Conservation (phyloP, 148 eudicot genomes). For the Rheum nobile region DNA sequence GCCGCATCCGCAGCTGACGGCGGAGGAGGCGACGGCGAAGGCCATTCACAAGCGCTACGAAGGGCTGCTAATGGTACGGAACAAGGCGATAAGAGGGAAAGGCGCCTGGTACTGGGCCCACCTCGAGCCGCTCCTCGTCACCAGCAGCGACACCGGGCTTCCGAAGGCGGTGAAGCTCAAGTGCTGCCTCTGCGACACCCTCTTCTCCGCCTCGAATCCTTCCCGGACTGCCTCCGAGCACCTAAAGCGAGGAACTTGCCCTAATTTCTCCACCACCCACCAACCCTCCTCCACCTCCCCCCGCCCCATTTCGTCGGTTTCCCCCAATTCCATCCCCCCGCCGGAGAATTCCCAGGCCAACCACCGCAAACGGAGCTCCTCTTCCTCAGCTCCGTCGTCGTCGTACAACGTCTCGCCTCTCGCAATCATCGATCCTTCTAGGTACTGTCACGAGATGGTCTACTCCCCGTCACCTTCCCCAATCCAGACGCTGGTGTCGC, state of each 20-base stretch:
- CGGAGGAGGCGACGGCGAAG: conserved; percentile 56
- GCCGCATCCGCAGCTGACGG: conserved; percentile 6
- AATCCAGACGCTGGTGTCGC: conserved; percentile 5
- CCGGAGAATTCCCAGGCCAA: conserved; percentile 14
- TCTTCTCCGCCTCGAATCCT: conserved; percentile 86
- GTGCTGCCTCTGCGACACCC: conserved; percentile 63
- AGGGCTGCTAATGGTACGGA: conserved; percentile 64
- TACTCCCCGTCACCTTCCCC: conserved; percentile 24
- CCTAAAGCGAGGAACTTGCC: conserved; percentile 85
- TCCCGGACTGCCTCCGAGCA: conserved; percentile 94
- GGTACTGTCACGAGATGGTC: conserved; percentile 39
- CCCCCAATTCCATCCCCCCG: conserved; percentile 19
- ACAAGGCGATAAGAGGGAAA: conserved; percentile 80
- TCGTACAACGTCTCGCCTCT: conserved; percentile 34
- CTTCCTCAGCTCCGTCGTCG: conserved; percentile 11
- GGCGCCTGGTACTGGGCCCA: conserved; percentile 99
- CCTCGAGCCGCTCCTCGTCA: conserved; percentile 63
- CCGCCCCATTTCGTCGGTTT: conserved; percentile 28
- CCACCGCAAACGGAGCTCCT: conserved; percentile 48
- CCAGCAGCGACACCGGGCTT: conserved; percentile 40
- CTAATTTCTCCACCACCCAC: conserved; percentile 34
- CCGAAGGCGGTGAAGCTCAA: conserved; percentile 78
- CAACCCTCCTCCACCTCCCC: conserved; percentile 13
- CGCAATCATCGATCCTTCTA: conserved; percentile 46
- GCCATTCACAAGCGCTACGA: conserved; percentile 64